Base-by-base conservation (phyloP, 345 rosid species). In the Eucalyptus rudis region DNA sequence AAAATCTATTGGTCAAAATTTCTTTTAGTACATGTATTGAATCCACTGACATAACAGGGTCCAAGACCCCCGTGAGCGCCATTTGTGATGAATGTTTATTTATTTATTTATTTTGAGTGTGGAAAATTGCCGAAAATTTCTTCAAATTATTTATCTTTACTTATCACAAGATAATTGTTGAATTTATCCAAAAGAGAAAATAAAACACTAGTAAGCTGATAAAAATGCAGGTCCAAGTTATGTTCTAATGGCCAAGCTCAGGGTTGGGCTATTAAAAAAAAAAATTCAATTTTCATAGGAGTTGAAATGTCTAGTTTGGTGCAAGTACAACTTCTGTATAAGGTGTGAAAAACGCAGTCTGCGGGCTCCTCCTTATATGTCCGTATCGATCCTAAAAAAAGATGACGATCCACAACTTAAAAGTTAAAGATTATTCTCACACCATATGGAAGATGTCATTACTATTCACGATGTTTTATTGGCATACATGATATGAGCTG, bases 1-100 rank as follows among this genome's bases (percentile, higher is more conserved):
- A n/a, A 54, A 0, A 54, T 54, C 27, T 7, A 52, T 52, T 0
- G 1, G 11, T 54, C 27, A 0, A 54, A 54, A 54, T 22, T 54
- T 54, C 5, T 22, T 54, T 20, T 54, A 54, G 0, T 54, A 54
- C 27, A 22, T 54, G 2, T 54, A 54, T 15, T 66, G 79, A 31
- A 68, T 68, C 36, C 59, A 56, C 3, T 27, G 7, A 27, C 66
- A 0, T 54, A 54, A 54, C 12, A 54, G 0, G 27, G 59, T 54
- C 59, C 27, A 8, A 22, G 59, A 54, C n/a, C 12, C 27, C 27
- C 11, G 5, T 0, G 2, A 54, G 59, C 15, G 15, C 15, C n/a
- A 27, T 59, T 27, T 1, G n/a, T 25, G n/a, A 31, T 31, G 6
- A 66, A 19, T 54, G 59, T 54, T 54, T 4, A 52, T 54, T 54